Base-by-base conservation (phyloP, 805 yeast genomes). In the Candida ficus region DNA sequence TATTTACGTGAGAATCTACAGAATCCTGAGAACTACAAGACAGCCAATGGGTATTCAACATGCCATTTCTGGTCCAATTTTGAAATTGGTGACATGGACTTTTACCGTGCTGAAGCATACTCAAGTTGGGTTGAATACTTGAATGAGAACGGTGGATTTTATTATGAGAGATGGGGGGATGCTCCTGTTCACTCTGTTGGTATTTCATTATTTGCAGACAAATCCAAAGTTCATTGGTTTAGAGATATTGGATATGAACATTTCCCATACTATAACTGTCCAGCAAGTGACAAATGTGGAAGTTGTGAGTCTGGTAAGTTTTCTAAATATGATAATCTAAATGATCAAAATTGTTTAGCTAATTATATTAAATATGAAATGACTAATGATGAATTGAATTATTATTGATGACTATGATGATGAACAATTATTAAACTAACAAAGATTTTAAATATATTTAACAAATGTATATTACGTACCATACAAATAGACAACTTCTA, bases 11-110 rank as follows among this genome's bases (percentile, higher is more conserved):
- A 78, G 67, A 73, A 70, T 56, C 55, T 55, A 62, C 80, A 63
- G 54, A 73, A 67, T 52, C 84, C 79, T 11, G 54, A 58, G 7
- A 71, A 68, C 47, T 67, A 60, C 41, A 53, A 58, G n/a, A 52
- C 46, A 3, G 66, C 75, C 1, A 55, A 64, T 16, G 76, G 76
- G 11, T 67, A 66, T 63, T 78, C 66, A 59, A 78, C 68, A 1
- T 88, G 95, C 54, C 95, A 88, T 61, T 87, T 88, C 62, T 88
- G 95, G 95, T 77, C 90, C 19, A 88, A 87, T 59, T 88, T 87
- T 50, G 96, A 88, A 56, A 83, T 87, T 41, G 91, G 80, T 11
- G 80, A 84, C 52, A 73, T 88, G 83, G 91, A 88, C 48, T 88
- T 88, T 51, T 83, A 69, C 62, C 64, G 95, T 38, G 63, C 73